Conservation (phyloP, 768 basidiomycete species). For the Collybia mongolica region DNA sequence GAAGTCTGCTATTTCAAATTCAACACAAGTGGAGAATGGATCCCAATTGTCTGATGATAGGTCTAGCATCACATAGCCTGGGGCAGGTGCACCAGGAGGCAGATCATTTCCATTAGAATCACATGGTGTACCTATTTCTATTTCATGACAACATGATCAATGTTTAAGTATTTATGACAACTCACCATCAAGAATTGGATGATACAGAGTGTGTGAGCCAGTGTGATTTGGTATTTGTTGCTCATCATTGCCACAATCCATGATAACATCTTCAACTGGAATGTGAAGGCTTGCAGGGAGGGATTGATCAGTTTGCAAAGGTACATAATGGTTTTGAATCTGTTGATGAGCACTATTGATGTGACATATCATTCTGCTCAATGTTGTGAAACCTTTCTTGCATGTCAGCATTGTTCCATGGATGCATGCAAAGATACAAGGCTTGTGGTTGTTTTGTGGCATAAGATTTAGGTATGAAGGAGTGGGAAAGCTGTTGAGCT, state of each 20-base stretch:
- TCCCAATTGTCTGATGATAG: background rate
- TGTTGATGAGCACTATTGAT: background rate
- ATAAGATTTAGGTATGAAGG: background rate
- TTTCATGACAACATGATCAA: background rate
- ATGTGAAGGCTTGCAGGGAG: background rate
- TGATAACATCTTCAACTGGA: background rate
- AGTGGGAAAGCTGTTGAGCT: background rate
- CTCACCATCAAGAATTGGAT: conserved; percentile 4
- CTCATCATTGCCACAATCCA: background rate
- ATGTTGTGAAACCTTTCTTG: background rate
- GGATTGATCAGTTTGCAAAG: background rate
- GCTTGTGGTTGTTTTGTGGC: conserved; percentile 1
- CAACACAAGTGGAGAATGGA: conserved; percentile 1
- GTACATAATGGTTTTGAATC: background rate
- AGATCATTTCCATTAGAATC: background rate
- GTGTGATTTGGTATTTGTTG: background rate
- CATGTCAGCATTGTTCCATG: conserved; percentile 1
- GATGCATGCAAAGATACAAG: background rate
- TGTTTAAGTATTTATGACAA: background rate
- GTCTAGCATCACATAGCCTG: background rate
- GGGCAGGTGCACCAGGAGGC: background rate
- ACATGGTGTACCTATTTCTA: background rate
- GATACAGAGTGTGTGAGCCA: background rate
- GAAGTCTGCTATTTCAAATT: conserved; percentile 7
- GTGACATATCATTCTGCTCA: background rate